Base-by-base conservation (phyloP, 2,329 filamentous ascomycete species). In the Lecanicillium sp. region DNA sequence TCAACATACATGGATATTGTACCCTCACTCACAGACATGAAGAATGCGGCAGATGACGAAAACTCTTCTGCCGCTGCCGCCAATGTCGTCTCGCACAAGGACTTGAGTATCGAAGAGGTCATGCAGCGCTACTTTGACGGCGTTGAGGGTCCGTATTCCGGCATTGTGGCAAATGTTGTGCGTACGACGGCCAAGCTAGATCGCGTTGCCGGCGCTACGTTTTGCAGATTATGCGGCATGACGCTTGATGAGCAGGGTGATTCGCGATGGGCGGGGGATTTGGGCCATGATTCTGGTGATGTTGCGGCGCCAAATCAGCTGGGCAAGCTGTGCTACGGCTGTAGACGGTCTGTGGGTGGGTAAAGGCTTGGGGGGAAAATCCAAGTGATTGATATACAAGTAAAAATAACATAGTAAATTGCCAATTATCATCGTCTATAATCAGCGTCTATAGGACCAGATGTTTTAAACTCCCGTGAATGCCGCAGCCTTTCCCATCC, bases 161-260 rank as follows among this genome's bases (percentile, higher is more conserved):
- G 85, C 40, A 87, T 96, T 40, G 89, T 98, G 48, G 83, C 89
- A 22, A 98, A 98, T 56, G 92, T 98, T 9, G 90, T 95, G 5
- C 78, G 87, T 45, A 98, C 90, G 25, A 82, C 85, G n/a, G 81
- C 79, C 37, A 95, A 94, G 61, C 70, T 96, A 29, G 68, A 79
- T 33, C 63, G 75, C 18, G 56, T 65, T 1, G 49, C 64, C 2
- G 57, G 56, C 7, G 54, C 50, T n/a, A 51, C 40, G 4, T 53
- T 52, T 20, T 94, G 87, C 51, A 70, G 72, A 25, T 57, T 90
- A 8, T 94, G 87, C 57, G 75, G 75, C 35, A 75, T 83, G 60
- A 74, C 76, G 25, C 65, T 88, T 11, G 73, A 80, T 40, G 71
- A 71, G 45, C 65, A 67, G 4, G 78, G 78, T 4, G 79, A 84